Percentiles rank a stretch among this genome's conserved stretches.
Conservation (phyloP, 306 rosid species). For the Trifolium subterraneum region DNA sequence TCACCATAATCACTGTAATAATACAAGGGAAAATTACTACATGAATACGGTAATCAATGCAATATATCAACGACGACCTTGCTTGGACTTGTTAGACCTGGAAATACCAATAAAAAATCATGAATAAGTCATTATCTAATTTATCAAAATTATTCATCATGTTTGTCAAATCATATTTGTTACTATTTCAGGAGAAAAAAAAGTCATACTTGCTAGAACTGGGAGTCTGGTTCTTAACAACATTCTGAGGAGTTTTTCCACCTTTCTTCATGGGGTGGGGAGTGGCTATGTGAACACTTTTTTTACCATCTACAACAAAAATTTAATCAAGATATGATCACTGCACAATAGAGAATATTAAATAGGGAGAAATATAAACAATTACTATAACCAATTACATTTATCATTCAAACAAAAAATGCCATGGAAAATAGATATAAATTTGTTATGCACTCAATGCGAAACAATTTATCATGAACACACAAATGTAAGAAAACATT, state of each 20-base stretch:
- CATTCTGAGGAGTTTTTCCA: conserved; percentile 55
- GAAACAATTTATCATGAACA: neutral
- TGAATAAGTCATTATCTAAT: neutral
- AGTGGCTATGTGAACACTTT: conserved; percentile 67
- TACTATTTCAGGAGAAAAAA: neutral
- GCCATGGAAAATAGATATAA: neutral
- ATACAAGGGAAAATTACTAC: conserved; percentile 31
- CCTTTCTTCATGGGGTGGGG: conserved; percentile 79
- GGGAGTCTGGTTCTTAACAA: conserved; percentile 53
- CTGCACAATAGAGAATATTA: neutral
- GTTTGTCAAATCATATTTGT: neutral
- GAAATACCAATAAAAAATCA: neutral
- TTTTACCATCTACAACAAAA: conserved; percentile 65
- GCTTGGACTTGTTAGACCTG: conserved; percentile 71
- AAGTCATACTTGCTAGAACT: conserved; percentile 64
- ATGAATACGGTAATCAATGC: neutral
- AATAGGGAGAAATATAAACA: neutral
- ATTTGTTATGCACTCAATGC: neutral
- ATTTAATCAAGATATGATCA: conserved; percentile 9
- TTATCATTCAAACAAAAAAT: neutral
- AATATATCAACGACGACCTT: conserved; percentile 44
- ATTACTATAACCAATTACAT: neutral
- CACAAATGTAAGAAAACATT: neutral
- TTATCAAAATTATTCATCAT: neutral
- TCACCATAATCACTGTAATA: conserved; percentile 39